Evolutionary conservation across 2,329 filamentous ascomycete genomes (phyloP), one percentile per base, ranked within the genome.

Genomic region (Microcyclospora tardicrescens): DNA sequence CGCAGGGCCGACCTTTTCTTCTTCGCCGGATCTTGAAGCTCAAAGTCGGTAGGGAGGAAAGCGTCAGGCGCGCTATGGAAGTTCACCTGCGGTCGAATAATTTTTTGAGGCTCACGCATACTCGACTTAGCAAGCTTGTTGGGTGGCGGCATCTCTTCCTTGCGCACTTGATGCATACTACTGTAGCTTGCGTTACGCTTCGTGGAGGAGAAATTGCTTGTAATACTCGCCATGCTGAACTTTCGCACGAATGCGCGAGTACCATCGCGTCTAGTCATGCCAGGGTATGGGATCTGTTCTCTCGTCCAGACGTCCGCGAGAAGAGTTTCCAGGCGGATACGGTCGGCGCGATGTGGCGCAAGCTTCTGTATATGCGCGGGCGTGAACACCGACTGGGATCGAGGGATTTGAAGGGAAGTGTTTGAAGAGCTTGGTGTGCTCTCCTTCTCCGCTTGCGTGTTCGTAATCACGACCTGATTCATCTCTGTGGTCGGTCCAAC

Each of bases 301-400:
- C 79, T 77, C 11, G 82, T 93, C 81, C 87, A 95, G 2, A 94
- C 76, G 46, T 93, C 84, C 12, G 73, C 67, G 15, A 95, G 65
- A 13, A 79, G 62, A 31, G 71, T 68, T 57, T 95, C 89, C 2
- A 96, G 65, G 10, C 83, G 77, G 16, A 81, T 75, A 31, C 89
- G 73, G 49, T 94, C 85, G 34, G 74, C 73, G 40, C 84, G 73
- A 36, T 80, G 68, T 6, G 87, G 84, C 6, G 81, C 74, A 19
- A 95, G 66, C 1, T 85, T 75, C 3, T 81, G 74, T 12, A 84
- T 69, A 36, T 74, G 68, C 45, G 72, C 80, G 0, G 76, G 73
- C n/a, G 75, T 76, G n/a, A 82, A 66, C 32, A 89, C 66, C 9
- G 85, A 89, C 51, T 85, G 84, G 1, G 84, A 91, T 31, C 86